Base-by-base conservation (phyloP, 345 rosid species). In the Microthlaspi erraticum region DNA sequence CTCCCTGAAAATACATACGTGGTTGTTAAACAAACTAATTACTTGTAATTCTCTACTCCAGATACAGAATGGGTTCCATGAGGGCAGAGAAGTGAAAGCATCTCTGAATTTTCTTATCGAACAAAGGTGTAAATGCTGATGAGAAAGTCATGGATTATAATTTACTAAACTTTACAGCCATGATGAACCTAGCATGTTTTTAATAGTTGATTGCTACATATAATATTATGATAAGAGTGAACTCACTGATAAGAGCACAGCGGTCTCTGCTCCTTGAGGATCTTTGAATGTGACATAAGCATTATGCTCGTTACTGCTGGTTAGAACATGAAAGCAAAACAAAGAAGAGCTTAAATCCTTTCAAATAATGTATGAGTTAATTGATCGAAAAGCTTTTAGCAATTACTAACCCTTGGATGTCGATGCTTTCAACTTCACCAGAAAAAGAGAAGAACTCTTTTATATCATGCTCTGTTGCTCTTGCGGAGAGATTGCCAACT, bases 401-500 rank as follows among this genome's bases (percentile, higher is more conserved):
- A 38, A 41, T 52, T 38, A 62, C 81, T 45, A 64, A 90, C 98
- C 87, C 77, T 45, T 51, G 82, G 77, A 87, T 66, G 57, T 90
- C 91, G 43, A 88, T 84, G 71, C 78, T 73, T 81, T 83, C 87
- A 60, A 93, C 87, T 52, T 91, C 94, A 66, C 98, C 98, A 48
- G 97, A 88, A 71, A 89, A 90, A 41, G 97, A 93, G 70, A 90
- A 93, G 77, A 93, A 93, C 81, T 93, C 98, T 82, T 81, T 91
- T 45, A 93, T 81, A 63, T 91, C 93, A 46, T 78, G 82, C 73
- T 93, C 88, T 10, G 85, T 71, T 52, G 94, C 94, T 75, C 86
- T 81, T 18, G 83, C 64, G 12, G 98, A 89, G 68, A 91, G 85
- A 70, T 87, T 91, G 64, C 85, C 68, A 26, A 91, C 91, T 82